Evolutionary conservation across 768 basidiomycete genomes (phyloP), one percentile per base, ranked within the genome.

Genomic region (Suillus plorans): DNA sequence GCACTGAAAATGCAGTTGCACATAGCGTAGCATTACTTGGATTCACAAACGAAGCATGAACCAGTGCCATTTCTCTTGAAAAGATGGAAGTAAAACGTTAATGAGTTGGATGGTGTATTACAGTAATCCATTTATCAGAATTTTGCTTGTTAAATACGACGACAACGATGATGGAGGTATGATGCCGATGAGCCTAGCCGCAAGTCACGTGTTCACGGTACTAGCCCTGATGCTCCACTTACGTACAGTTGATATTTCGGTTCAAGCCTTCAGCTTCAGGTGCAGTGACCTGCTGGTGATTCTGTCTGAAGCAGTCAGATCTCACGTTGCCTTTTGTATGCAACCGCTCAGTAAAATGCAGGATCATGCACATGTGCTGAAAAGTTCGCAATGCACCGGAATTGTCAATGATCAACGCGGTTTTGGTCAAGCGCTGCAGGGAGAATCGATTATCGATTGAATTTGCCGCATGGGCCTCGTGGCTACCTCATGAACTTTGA

Each of bases 41-140:
- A 25, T 36, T 58, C 53, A 72, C 79, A 55, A 69, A 90, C 89
- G 52, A 79, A 67, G 52, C 86, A 83, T 63, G 84, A 74, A 31
- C 82, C 81, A 28, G 83, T 88, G 28, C 91, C 74, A 73, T 90
- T 84, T 69, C 86, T 82, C 16, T 81, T 76, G 6, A 31, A 1
- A 6, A 6, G 67, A 71, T 92, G 91, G 3, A 83, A 70, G 83
- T 80, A 70, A 85, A 89, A 6, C 74, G 69, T 91, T 92, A 13
- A 83, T 70, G 12, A 79, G 68, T 88, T 91, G 64, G 25, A 25
- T 52, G 36, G 5, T 31, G 31, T 31, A 31, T 31, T 31, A 49
- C 34, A 36, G 34, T 12, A 25, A 16, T n/a, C 69, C n/a, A 67
- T 62, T 31, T 31, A 31, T n/a, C 25, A 47, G 5, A 36, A 37